Evolutionary conservation across 805 yeast genomes (phyloP).

Genomic region (Priceomyces castillae): DNA sequence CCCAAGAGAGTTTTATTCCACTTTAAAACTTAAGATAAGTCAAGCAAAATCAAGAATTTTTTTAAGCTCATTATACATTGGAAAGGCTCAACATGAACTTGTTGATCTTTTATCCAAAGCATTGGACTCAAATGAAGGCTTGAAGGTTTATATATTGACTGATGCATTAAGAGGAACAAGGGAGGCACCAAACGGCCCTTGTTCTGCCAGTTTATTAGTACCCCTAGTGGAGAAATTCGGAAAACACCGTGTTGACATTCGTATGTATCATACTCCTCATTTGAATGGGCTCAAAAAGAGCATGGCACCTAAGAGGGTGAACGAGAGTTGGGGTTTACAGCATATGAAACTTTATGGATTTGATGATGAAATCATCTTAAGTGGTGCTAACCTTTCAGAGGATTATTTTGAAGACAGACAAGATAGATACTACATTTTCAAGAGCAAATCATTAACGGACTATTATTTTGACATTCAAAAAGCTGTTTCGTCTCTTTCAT

Average conservation of each 20-base stretch:
- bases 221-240: slow-evolving; percentile 64
- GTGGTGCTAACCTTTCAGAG: slow-evolving; percentile 87
- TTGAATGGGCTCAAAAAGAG: slow-evolving; percentile 62
- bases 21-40: slow-evolving; percentile 59
- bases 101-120: slow-evolving; percentile 62
- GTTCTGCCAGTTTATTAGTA: slow-evolving; percentile 74
- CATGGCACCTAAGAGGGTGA: slow-evolving; percentile 75
- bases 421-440: slow-evolving; percentile 82
- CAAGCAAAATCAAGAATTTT: slow-evolving; percentile 67
- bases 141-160: slow-evolving; percentile 69
- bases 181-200: slow-evolving; percentile 70
- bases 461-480: slow-evolving; percentile 72
- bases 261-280: slow-evolving; percentile 90
- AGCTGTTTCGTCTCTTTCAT: slow-evolving; percentile 68
- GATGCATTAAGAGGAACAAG: slow-evolving; percentile 93
- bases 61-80: slow-evolving; percentile 82
- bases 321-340: slow-evolving; percentile 91
- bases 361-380: slow-evolving; percentile 81
- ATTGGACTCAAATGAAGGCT: slow-evolving; percentile 51
- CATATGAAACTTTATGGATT: slow-evolving; percentile 97
- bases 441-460: slow-evolving; percentile 54
- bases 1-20: slow-evolving; percentile 72
- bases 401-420: slow-evolving; percentile 96
- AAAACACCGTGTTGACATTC: slow-evolving; percentile 64
- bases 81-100: slow-evolving; percentile 76